Evolutionary conservation across 805 yeast species (phyloP), one percentile per base, ranked within the genome.

Genomic region (Yamadazyma ubonensis): DNA sequence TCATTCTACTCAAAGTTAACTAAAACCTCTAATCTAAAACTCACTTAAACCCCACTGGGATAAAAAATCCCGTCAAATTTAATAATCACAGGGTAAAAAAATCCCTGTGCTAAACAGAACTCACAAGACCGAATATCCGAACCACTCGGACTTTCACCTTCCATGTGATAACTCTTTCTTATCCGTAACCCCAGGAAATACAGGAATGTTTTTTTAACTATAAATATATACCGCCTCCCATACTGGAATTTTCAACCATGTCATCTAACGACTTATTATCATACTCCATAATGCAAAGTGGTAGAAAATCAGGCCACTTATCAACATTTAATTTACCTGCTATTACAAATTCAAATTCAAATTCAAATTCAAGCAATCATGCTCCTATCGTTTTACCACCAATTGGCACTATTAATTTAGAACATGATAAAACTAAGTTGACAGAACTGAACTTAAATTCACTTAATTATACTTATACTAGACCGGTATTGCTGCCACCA

Each of bases 221-320:
- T 37, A 37, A 37, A 37, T 37, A 37, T 37, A 29, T 20, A 16
- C 23, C 20, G 17, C 23, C 21, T 14, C 35, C 9, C 29, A n/a
- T 3, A 17, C 23, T 23, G 15, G 21, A n/a, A 6, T 29, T 26
- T 14, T 15, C 18, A n/a, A 16, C n/a, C 22, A 57, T 57, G 54
- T 50, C 58, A 34, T 52, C 63, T 14, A 58, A 56, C 53, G 73
- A 67, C 45, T 59, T 67, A 32, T 53, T 65, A 42, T 51, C 63
- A 36, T 67, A 67, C 44, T 67, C 72, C 25, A 67, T 67, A 39
- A 66, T 67, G 71, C 53, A 55, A 34, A 34, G 36, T 14, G 44
- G 41, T 10, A 32, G 33, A 14, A 41, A 41, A 16, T n/a, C 26
- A 15, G 29, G 59, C 57, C 10, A 28, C 15, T 15, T 20, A 14